phyloP scores from a whole-genome alignment of 306 rosid species.

The Cicer chorassanicum region DNA sequence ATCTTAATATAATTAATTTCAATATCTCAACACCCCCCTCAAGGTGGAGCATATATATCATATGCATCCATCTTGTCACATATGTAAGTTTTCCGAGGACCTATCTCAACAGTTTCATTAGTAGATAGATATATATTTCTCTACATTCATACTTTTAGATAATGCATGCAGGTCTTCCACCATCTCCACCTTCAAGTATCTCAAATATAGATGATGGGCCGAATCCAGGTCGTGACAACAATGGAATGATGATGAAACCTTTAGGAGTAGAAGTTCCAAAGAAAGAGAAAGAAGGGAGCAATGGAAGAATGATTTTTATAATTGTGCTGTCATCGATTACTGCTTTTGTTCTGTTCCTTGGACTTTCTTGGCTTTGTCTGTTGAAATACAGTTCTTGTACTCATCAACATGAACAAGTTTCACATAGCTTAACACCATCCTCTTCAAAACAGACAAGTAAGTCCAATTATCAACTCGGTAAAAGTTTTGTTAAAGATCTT shows the following conservation, averaged over 20 bases:
- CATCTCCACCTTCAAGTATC: slow-evolving; percentile 81
- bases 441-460: slow-evolving; percentile 70
- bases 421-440: slow-evolving; percentile 53
- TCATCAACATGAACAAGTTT: slow-evolving; percentile 48
- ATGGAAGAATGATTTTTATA: slow-evolving; percentile 56
- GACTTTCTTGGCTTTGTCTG: slow-evolving; percentile 69
- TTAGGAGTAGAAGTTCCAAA: slow-evolving; percentile 79
- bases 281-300: slow-evolving; percentile 57
- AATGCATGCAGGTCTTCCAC: slow-evolving; percentile 84
- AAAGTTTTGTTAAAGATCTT: slow-evolving; percentile 12
- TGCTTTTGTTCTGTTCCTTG: slow-evolving; percentile 65
- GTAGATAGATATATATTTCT: slow-evolving; percentile 16
- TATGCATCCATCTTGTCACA: no score
- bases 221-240: slow-evolving; percentile 51
- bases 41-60: no score
- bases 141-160: slow-evolving; percentile 40
- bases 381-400: slow-evolving; percentile 53
- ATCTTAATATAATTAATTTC: no score
- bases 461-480: slow-evolving; percentile 24
- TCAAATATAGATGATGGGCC: slow-evolving; percentile 68
- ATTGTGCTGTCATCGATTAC: slow-evolving; percentile 72
- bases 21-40: no score
- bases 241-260: slow-evolving; percentile 75
- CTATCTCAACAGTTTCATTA: not conserved
- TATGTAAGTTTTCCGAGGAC: no score